Percentiles rank a stretch among this genome's conserved stretches.
Evolutionary conservation across 2,329 filamentous ascomycete species (phyloP).

Genomic region (Hawksworthiomyces lignivorus): DNA sequence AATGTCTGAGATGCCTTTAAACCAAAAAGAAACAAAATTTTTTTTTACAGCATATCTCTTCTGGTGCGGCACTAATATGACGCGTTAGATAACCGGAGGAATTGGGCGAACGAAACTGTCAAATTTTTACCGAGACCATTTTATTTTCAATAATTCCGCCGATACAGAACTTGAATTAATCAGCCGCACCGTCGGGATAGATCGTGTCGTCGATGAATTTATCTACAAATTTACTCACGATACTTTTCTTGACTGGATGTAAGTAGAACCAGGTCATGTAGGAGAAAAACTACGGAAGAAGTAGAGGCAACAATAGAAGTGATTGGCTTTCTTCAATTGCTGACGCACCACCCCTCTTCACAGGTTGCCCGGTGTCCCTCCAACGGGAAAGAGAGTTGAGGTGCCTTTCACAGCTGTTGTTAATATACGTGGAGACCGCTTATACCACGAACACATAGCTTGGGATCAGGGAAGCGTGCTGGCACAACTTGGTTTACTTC

Average conservation of each 20-base stretch:
- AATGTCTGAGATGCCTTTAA: too few relatives aligned
- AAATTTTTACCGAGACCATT: constrained; percentile 64
- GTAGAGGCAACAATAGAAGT: too few relatives aligned
- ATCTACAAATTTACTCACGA: constrained; percentile 58
- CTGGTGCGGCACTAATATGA: too few relatives aligned
- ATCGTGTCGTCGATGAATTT: constrained; percentile 66
- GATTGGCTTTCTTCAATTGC: too few relatives aligned
- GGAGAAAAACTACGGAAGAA: too few relatives aligned
- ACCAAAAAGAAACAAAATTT: too few relatives aligned
- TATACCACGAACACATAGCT: constrained; percentile 64
- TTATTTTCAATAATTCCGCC: constrained; percentile 64
- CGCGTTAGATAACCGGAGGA: constrained; percentile 46
- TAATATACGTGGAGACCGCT: constrained; percentile 58
- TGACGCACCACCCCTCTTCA: not conserved
- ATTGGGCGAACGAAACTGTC: constrained; percentile 57
- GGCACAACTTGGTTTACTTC: constrained; percentile 53
- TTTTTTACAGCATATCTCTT: too few relatives aligned
- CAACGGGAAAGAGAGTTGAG: constrained; percentile 44
- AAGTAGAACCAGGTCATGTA: too few relatives aligned
- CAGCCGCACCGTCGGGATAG: constrained; percentile 62
- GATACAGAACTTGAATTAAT: constrained; percentile 63
- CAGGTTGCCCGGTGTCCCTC: constrained; percentile 51
- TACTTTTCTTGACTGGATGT: constrained; percentile 62
- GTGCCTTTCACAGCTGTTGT: constrained; percentile 59
- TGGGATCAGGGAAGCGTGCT: constrained; percentile 63